These are phyloP conservation scores for Aspergillus latus DNA, from an alignment of 2,329 filamentous ascomycete genomes.

Conservation along the genomic window DNA sequence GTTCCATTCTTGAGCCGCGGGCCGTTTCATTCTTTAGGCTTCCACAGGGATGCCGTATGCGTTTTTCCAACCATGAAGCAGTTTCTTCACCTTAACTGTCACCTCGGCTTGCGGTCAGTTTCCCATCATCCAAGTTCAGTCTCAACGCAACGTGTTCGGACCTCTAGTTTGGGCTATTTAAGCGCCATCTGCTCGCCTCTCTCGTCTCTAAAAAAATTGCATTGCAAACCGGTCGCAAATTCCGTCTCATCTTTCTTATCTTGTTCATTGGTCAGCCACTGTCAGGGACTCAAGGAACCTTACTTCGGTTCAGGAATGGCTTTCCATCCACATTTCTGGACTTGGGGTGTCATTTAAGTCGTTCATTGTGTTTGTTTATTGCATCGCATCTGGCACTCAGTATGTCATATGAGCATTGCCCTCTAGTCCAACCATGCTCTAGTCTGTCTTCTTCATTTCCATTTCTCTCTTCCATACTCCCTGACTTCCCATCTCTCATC, in stretches of 20 bases:
- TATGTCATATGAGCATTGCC: conserved; percentile 7
- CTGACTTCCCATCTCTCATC: conserved; percentile 10
- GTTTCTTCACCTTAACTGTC: conserved; percentile 24
- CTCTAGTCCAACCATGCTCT: conserved; percentile 8
- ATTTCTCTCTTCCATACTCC: conserved; percentile 1
- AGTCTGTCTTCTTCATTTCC: conserved; percentile 11
- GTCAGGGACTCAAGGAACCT: not conserved
- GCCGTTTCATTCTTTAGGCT: conserved; percentile 10
- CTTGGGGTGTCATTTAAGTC: conserved; percentile 12
- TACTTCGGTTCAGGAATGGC: conserved; percentile 6
- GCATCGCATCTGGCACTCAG: conserved; percentile 15
- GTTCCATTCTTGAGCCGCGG: not conserved
- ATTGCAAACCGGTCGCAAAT: conserved; percentile 29
- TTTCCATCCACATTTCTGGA: conserved; percentile 18
- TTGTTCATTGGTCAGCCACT: conserved; percentile 13
- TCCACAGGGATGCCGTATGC: conserved; percentile 18
- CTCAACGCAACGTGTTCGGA: conserved; percentile 21
- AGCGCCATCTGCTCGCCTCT: conserved; percentile 1
- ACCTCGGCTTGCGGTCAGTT: conserved; percentile 33
- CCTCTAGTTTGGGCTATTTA: conserved; percentile 1
- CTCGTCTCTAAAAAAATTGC: conserved; percentile 20
- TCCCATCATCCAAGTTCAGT: conserved; percentile 20
- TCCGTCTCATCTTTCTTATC: conserved; percentile 16
- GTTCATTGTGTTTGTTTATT: conserved; percentile 11
- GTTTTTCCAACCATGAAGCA: conserved; percentile 29